phyloP scores from a whole-genome alignment of 148 eudicot genomes.

The Hydrangea macrophylla region DNA sequence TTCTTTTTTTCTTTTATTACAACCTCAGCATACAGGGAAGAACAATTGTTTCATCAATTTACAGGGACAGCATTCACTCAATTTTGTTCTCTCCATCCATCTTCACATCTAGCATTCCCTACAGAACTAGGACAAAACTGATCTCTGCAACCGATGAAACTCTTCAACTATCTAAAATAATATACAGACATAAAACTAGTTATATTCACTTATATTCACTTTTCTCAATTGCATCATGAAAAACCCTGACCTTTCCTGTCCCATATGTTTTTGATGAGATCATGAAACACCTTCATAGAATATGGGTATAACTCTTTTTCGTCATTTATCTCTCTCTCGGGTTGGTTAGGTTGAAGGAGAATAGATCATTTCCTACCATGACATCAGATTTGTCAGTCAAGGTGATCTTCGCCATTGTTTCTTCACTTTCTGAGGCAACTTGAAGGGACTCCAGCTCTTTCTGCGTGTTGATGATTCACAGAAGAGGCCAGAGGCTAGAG shows the following conservation, averaged over 20 bases:
- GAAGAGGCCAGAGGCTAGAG: slow-evolving; percentile 90
- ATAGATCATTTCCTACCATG: neutral
- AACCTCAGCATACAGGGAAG: neutral
- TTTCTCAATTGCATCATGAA: neutral
- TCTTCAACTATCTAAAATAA: neutral
- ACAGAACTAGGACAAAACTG: neutral
- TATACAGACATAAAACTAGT: slow-evolving; percentile 6
- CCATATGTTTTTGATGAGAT: slow-evolving; percentile 1
- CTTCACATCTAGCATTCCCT: neutral
- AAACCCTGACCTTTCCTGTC: neutral
- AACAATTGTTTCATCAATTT: neutral
- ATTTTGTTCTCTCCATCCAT: neutral
- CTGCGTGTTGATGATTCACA: slow-evolving; percentile 84
- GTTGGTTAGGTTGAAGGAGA: neutral
- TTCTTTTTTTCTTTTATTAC: neutral
- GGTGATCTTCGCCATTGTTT: slow-evolving; percentile 76
- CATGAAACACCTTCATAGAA: neutral
- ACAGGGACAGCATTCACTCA: neutral
- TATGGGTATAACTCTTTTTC: neutral
- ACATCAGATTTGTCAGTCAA: slow-evolving; percentile 19
- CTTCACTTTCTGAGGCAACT: slow-evolving; percentile 63
- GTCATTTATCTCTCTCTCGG: neutral
- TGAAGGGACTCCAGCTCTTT: slow-evolving; percentile 95
- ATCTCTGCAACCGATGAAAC: neutral
- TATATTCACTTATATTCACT: neutral